Percentiles rank a stretch among this genome's conserved stretches.
Conservation (phyloP, 1,139 yeast species). For the Debaryomyces robertsiae region DNA sequence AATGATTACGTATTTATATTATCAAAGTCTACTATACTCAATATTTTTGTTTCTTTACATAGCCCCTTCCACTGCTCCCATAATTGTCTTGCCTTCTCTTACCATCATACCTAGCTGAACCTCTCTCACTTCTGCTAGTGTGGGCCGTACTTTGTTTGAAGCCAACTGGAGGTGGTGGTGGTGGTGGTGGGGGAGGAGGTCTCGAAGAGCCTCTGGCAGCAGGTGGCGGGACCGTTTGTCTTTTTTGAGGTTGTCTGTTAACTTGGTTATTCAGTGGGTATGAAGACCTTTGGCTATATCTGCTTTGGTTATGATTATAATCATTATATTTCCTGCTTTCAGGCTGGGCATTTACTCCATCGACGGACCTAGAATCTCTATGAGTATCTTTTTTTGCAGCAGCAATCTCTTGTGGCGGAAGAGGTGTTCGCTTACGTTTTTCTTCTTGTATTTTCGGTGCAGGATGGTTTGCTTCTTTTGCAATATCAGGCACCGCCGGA, state of each 20-base stretch:
- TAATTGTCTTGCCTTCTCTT: conserved; percentile 32
- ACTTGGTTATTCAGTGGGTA: conserved; percentile 2
- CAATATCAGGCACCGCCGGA: not conserved
- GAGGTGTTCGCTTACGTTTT: conserved; percentile 14
- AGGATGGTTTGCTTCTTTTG: not conserved
- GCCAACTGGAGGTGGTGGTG: conserved; percentile 24
- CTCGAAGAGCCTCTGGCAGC: conserved; percentile 16
- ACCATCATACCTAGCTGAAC: conserved; percentile 15
- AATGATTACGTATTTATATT: not conserved
- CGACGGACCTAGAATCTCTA: conserved; percentile 8
- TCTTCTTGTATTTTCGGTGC: conserved; percentile 7
- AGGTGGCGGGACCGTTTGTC: conserved; percentile 23
- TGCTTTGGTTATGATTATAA: conserved; percentile 4
- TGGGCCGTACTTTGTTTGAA: conserved; percentile 19
- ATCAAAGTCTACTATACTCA: conserved; percentile 11
- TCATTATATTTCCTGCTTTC: conserved; percentile 10
- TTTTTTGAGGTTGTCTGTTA: conserved; percentile 6
- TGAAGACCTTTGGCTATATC: conserved; percentile 10
- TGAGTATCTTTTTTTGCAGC: conserved; percentile 12
- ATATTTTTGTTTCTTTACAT: conserved; percentile 38
- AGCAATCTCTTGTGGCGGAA: conserved; percentile 21
- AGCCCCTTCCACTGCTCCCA: conserved; percentile 26
- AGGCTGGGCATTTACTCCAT: conserved; percentile 3
- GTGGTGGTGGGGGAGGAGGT: conserved; percentile 22
- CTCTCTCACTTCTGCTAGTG: conserved; percentile 12